Base-by-base conservation (phyloP, 176 grass and related monocot species). In the Carex cristatella region DNA sequence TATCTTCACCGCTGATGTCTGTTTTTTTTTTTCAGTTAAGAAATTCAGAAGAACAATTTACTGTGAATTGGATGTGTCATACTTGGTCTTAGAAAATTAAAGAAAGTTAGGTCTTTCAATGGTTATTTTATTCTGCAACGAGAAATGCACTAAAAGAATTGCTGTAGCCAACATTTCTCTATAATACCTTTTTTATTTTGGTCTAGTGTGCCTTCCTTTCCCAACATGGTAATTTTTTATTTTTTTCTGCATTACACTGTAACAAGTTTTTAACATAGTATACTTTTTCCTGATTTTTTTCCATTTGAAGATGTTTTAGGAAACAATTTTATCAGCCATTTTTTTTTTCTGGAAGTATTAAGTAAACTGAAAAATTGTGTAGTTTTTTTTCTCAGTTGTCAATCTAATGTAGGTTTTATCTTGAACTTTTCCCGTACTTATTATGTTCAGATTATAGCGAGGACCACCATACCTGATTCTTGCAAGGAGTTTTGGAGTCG, bases 1-100 rank as follows among this genome's bases (percentile, higher is more conserved):
- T 12, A 97, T 91, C 38, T 69, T 68, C 68, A 97, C 94, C 4
- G 80, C 86, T 14, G 87, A 90, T 27, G 48, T 88, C 84, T 84
- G 85, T 76, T 35, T 79, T 46, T 46, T 44, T 8, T 9, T 51
- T 51, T 58, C 61, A 48, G 32, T 85, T 69, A 3, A 83, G 51
- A 33, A 57, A 58, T 79, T 72, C 53, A 79, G 46, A 75, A 66
- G 61, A 55, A 3, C 27, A 83, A 69, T 56, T 61, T 69, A 69
- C 40, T 69, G 56, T 23, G 12, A 12, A 73, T 67, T n/a, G 28
- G 59, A 85, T 74, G 84, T 65, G 42, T 65, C 51, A 13, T 10
- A 27, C 37, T 72, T 51, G 67, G 62, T 56, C 33, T 37, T 64
- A 16, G 61, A 76, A 66, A 89, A 58, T 65, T 67, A 15, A n/a